Evolutionary conservation across 169 alveolate genomes (phyloP), one percentile per base, ranked within the genome.

Genomic region (Plasmodium reichenowi): DNA sequence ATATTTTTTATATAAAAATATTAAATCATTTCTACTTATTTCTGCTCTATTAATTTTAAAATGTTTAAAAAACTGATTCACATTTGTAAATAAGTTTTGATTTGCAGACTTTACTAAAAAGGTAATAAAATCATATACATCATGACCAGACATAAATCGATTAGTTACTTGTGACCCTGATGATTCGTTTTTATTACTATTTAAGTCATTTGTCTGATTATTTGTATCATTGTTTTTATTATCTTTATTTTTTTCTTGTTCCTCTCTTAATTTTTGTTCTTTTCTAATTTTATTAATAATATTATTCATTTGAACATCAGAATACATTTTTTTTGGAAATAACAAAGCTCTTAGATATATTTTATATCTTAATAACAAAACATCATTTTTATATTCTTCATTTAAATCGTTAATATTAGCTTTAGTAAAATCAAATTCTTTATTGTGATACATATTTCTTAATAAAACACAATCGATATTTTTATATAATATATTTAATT

Each of bases 1-100:
- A 72, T 86, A 86, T 20, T 86, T 86, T 72, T 72, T 86, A 58
- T 86, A 86, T 43, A 86, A 64, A 72, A 86, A 86, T 59, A 86
- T 64, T 64, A 86, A 86, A 72, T 86, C 92, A 68, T 86, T 86
- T 63, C 92, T 86, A 48, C 92, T 86, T 22, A 86, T 86, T 71
- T 86, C 92, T 17, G 92, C 92, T 54, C 92, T 58, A 29, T 72
- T 86, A 86, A 86, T 86, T 72, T 86, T 86, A 58, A 86, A 86
- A 3, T 86, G 86, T 60, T 86, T 86, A 48, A 86, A 86, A 86
- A 86, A 86, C 10, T 86, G 92, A 29, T 86, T 86, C 3, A 86
- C 75, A 60, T 86, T 86, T n/a, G 92, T 86, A 64, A 86, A 86
- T 43, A 86, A 66, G 54, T 86, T 86, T 63, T 86, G 92, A 59